Base-by-base conservation (phyloP, 2,329 filamentous ascomycete species). In the Periglandula ipomoeae region DNA sequence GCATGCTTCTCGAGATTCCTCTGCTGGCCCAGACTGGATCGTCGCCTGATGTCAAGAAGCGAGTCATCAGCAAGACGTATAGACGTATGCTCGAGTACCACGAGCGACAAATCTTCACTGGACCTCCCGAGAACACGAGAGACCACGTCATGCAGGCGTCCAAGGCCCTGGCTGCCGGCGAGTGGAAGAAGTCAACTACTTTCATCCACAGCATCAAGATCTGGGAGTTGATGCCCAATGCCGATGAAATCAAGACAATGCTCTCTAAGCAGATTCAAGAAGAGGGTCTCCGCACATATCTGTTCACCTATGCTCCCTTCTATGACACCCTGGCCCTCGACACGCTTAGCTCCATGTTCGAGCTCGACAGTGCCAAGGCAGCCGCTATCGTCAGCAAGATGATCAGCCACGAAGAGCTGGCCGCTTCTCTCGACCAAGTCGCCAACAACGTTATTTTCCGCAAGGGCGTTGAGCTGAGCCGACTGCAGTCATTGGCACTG, bases 141-240 rank as follows among this genome's bases (percentile, higher is more conserved):
- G 93, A 98, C 70, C 93, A 97, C 64, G 91, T 98, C 62, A 97
- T 98, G 88, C 94, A 97, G 74, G 91, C 90, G 13, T 95, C 93
- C 52, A 96, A 97, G 74, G 90, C 93, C 46, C 79, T 98, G 53
- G 91, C 93, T 27, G 90, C 89, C 19, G 93, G 94, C 57, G 93
- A 98, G 72, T 98, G 93, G 93, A 95, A 95, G 81, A 95, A 94
- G 76, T 85, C 90, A 15, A 90, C 85, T 20, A 79, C 86, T 53
- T 93, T 95, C 69, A 90, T 98, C 69, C 89, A 93, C 75, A 88
- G 84, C 63, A 98, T 98, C 75, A 98, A 96, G 82, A 98, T 98
- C 67, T 98, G 93, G 93, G 93, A 98, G 48, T 79, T 98, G 57
- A 94, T 98, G 81, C 87, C 90, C 50, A 85, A 93, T 68, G 80